These are phyloP conservation scores for Starmerella roubikii DNA, from an alignment of 805 yeast species.

Conservation along the genomic window DNA sequence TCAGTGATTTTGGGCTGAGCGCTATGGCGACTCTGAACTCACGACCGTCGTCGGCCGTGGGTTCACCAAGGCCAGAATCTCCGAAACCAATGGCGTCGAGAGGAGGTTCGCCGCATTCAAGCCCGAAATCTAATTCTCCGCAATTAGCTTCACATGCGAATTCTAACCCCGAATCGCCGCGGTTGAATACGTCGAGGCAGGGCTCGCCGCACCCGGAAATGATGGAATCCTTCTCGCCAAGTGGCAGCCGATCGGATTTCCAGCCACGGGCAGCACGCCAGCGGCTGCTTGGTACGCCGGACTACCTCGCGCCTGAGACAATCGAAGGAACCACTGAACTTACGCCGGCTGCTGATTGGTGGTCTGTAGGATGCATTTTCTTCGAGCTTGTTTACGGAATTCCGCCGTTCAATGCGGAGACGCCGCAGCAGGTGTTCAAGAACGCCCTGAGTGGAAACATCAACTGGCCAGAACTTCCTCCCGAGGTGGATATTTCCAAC, in stretches of 20 bases:
- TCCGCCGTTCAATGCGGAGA: constrained; percentile 82
- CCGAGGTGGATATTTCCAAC: constrained; percentile 35
- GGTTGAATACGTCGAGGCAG: neutral
- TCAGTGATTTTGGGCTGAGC: constrained; percentile 83
- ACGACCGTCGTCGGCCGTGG: neutral
- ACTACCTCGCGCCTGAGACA: constrained; percentile 93
- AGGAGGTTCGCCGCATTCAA: no score
- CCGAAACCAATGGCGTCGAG: no score
- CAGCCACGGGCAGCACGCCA: neutral
- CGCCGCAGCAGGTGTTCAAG: constrained; percentile 69
- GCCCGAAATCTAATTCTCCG: neutral
- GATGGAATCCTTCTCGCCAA: neutral
- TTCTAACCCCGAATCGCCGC: neutral
- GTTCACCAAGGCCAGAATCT: no score
- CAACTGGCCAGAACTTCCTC: constrained; percentile 63
- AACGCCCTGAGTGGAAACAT: constrained; percentile 63
- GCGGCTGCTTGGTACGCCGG: constrained; percentile 77
- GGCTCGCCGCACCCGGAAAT: neutral
- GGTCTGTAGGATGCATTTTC: constrained; percentile 93
- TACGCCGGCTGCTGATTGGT: constrained; percentile 87
- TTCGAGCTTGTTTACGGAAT: constrained; percentile 86
- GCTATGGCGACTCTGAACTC: constrained; percentile 1
- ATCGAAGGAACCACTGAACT: constrained; percentile 65
- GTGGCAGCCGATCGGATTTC: neutral
- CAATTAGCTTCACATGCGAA: no score